Conservation (phyloP, 495 filamentous ascomycete genomes). For the Xylaria telfairii region DNA sequence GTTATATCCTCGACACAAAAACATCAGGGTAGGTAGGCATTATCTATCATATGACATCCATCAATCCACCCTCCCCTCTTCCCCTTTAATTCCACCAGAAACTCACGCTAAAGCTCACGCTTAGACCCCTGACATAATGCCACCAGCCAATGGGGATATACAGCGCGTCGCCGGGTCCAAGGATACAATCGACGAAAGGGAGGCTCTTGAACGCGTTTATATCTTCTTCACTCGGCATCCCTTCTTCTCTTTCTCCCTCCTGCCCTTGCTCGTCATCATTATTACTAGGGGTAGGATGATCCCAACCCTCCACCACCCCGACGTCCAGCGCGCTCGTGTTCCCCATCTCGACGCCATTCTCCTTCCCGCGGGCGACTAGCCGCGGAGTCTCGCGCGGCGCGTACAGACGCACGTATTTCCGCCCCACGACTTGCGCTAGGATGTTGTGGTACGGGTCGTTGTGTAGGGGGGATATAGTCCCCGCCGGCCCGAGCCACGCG, state of each 20-base stretch:
- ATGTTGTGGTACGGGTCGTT: slow-evolving; percentile 96
- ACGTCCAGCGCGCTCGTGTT: slow-evolving; percentile 86
- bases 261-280: slow-evolving; percentile 19
- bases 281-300: slow-evolving; percentile 25
- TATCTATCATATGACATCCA: not conserved
- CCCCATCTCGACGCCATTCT: slow-evolving; percentile 85
- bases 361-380: slow-evolving; percentile 69
- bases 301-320: slow-evolving; percentile 63
- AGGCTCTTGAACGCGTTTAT: slow-evolving; percentile 59
- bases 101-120: slow-evolving; percentile 90
- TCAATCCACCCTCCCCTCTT: not conserved
- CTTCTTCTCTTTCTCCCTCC: slow-evolving; percentile 27
- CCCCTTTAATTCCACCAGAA: slow-evolving; percentile 86
- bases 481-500: slow-evolving; percentile 89
- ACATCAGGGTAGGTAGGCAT: too few relatives aligned
- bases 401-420: slow-evolving; percentile 91
- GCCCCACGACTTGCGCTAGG: slow-evolving; percentile 85
- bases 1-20: not conserved
- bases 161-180: slow-evolving; percentile 81
- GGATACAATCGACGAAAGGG: slow-evolving; percentile 76
- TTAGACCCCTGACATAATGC: slow-evolving; percentile 93
- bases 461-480: slow-evolving; percentile 90
- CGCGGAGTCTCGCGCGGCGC: slow-evolving; percentile 62
- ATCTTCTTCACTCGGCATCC: slow-evolving; percentile 26
- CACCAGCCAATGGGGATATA: slow-evolving; percentile 98